phyloP scores from a whole-genome alignment of 1,284 basidiomycete species.

The Ustilago crameri region DNA sequence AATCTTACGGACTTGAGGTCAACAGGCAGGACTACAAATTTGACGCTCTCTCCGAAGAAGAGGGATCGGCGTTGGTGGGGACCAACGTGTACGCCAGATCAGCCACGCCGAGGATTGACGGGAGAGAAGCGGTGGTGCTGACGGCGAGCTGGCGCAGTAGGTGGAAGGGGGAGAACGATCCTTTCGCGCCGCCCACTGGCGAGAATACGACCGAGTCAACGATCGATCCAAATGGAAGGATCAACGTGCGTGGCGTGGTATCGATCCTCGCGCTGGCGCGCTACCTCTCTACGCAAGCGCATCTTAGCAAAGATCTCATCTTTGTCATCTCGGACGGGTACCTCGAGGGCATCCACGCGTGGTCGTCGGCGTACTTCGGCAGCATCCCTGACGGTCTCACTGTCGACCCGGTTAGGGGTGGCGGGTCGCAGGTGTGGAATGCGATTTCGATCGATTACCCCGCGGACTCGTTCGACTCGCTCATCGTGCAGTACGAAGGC shows the following conservation, averaged over 20 bases:
- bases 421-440: constrained; percentile 76
- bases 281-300: constrained; percentile 74
- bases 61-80: constrained; percentile 69
- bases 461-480: constrained; percentile 91
- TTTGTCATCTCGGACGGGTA: constrained; percentile 90
- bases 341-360: constrained; percentile 90
- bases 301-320: constrained; percentile 76
- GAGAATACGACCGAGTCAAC: constrained; percentile 5
- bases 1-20: constrained; percentile 49
- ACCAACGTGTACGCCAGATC: constrained; percentile 85
- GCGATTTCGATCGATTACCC: constrained; percentile 94
- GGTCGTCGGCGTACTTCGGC: constrained; percentile 85
- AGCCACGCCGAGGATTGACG: constrained; percentile 84
- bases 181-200: constrained; percentile 13
- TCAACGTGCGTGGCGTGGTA: constrained; percentile 88
- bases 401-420: constrained; percentile 73
- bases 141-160: constrained; percentile 69
- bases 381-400: constrained; percentile 74
- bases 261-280: constrained; percentile 82
- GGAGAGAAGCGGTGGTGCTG: constrained; percentile 78
- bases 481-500: constrained; percentile 93
- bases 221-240: constrained; percentile 68
- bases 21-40: constrained; percentile 32
- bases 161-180: constrained; percentile 42
- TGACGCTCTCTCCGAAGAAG: neutral